A percentile compares a stretch with the other conserved stretches of the same genome.
phyloP scores from a whole-genome alignment of 805 yeast species.

The Candida arabinofermentans region DNA sequence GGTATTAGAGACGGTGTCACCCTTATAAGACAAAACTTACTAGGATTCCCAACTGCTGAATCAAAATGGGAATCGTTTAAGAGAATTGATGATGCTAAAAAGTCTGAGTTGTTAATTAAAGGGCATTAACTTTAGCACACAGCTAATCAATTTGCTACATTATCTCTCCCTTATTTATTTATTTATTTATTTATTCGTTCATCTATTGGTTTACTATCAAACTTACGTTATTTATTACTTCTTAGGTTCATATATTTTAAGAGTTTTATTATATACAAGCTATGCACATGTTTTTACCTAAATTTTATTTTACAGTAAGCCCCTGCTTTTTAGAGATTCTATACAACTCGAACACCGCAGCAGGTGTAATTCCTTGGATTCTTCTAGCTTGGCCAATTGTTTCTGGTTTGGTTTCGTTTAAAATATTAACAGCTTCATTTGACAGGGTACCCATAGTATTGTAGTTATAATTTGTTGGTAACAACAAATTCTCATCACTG shows the following conservation, averaged over 20 bases:
- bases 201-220: slow-evolving; percentile 1
- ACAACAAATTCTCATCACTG: slow-evolving; percentile 70
- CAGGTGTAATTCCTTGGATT: slow-evolving; percentile 93
- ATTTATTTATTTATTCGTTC: slow-evolving; percentile 5
- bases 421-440: slow-evolving; percentile 62
- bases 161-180: not conserved
- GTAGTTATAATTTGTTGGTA: slow-evolving; percentile 73
- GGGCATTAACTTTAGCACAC: not conserved
- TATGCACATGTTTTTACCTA: slow-evolving; percentile 1
- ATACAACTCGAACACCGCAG: slow-evolving; percentile 79
- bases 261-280: not conserved
- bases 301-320: too few relatives aligned
- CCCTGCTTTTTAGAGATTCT: slow-evolving; percentile 39
- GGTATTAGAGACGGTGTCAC: slow-evolving; percentile 30
- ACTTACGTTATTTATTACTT: not conserved
- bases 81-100: slow-evolving; percentile 29
- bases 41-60: slow-evolving; percentile 33
- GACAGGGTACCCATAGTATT: slow-evolving; percentile 58
- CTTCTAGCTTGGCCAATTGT: slow-evolving; percentile 95
- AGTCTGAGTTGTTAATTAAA: slow-evolving; percentile 14
- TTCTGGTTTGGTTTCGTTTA: slow-evolving; percentile 75
- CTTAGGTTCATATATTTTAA: too few relatives aligned
- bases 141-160: not conserved
- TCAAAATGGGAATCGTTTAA: slow-evolving; percentile 29
- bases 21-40: slow-evolving; percentile 23